phyloP scores from a whole-genome alignment of 768 basidiomycete genomes.

The Mycena vitilis region DNA sequence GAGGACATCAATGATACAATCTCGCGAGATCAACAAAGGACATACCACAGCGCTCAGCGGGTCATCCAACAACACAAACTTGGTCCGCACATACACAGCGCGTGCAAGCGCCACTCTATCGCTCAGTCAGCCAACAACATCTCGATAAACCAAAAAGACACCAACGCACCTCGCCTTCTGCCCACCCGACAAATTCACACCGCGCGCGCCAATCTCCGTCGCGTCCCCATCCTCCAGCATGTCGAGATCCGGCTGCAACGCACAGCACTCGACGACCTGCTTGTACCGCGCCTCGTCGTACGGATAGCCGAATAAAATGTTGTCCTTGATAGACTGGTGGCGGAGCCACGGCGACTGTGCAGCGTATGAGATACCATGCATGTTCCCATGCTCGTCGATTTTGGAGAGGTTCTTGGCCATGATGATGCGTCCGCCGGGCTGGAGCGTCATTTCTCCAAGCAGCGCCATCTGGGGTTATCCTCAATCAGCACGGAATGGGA shows the following conservation, averaged over 20 bases:
- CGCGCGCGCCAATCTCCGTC: conserved; percentile 86
- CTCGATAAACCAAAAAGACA: no score
- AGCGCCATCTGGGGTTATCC: no score
- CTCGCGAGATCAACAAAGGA: background rate
- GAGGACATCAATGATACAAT: background rate
- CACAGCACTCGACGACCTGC: conserved; percentile 84
- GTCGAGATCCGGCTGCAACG: conserved; percentile 81
- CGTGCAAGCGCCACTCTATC: conserved; percentile 82
- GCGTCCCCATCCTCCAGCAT: conserved; percentile 88
- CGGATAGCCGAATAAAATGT: conserved; percentile 83
- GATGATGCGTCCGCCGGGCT: conserved; percentile 63
- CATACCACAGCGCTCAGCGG: conserved; percentile 71
- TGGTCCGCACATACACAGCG: conserved; percentile 80
- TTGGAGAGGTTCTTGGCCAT: conserved; percentile 72
- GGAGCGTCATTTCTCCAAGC: conserved; percentile 76
- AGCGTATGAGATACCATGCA: conserved; percentile 76
- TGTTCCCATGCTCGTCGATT: conserved; percentile 70
- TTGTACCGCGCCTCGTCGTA: conserved; percentile 80
- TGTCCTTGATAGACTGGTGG: conserved; percentile 73
- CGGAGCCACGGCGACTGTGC: conserved; percentile 79
- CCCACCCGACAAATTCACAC: conserved; percentile 61
- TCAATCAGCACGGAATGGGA: no score
- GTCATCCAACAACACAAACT: conserved; percentile 82
- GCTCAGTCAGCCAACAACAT: background rate
- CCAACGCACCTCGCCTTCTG: conserved; percentile 67